Base-by-base conservation (phyloP, 1,284 basidiomycete species). In the Leccinum ponderosum region DNA sequence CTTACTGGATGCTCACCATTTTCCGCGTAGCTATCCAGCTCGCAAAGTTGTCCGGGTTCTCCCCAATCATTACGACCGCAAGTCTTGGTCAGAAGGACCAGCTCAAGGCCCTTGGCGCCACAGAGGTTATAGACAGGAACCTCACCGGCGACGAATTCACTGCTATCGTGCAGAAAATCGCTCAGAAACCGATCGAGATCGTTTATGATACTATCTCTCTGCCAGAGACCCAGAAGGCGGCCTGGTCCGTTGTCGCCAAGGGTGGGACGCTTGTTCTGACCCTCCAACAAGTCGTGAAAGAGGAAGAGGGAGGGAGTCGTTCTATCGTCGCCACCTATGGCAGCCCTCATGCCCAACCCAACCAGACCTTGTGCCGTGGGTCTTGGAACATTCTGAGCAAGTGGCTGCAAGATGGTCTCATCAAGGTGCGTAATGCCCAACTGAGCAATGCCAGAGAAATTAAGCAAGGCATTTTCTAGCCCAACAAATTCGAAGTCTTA, bases 81-180 rank as follows among this genome's bases (percentile, higher is more conserved):
- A 85, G 82, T 6, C 65, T 68, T 14, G 77, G 76, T 62, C 79
- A 86, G 63, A 64, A 69, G 20, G 72, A 69, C 0, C 67, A 70
- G 44, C 78, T 88, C 61, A 81, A 80, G 64, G 72, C 75, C 0
- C 73, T 84, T 25, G 86, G 87, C 2, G 87, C 84, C 0, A 83
- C 83, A 0, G 74, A 83, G 48, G 73, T 84, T 55, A 68, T 87
- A 56, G 81, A 85, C 61, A 77, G 83, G 47, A 68, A 75, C 20
- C 65, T 73, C n/a, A 29, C 72, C 0, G 37, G 60, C 5, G 53
- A 66, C 3, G 63, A 69, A 3, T 69, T 83, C 22, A 63, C 62
- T 1, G 61, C 58, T 3, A 68, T 76, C 35, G 65, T 79, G 44
- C 60, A 60, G 6, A 71, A 73, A 48, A 68, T 76, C 11, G 72